Evolutionary conservation across 23 red algal species (phyloP).

Genomic region (Gracilaria caudata): DNA sequence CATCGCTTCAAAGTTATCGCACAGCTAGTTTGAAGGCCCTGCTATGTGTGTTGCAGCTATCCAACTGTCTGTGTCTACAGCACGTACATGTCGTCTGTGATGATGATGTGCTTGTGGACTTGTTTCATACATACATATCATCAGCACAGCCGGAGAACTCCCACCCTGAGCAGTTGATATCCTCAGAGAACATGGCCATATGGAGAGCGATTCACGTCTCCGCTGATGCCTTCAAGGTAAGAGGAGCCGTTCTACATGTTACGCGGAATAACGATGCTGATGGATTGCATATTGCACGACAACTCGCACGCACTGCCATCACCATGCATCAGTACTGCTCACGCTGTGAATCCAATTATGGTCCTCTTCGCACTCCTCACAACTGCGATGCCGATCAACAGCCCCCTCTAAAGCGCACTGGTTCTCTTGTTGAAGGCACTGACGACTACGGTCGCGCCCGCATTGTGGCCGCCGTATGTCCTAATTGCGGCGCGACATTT

Average conservation of each 20-base stretch:
- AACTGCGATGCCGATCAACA: conserved; percentile 13
- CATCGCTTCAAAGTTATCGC: conserved; percentile 9
- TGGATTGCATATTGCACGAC: not conserved
- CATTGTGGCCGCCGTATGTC: conserved; percentile 19
- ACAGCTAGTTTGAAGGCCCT: conserved; percentile 10
- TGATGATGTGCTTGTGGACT: conserved; percentile 12
- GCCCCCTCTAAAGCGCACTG: conserved; percentile 18
- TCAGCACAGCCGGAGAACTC: not conserved
- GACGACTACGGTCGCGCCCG: conserved; percentile 15
- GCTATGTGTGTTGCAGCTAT: not conserved
- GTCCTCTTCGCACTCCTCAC: conserved; percentile 14
- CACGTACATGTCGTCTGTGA: conserved; percentile 16
- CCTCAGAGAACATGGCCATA: conserved; percentile 24
- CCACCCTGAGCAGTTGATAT: not conserved
- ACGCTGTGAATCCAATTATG: conserved; percentile 19
- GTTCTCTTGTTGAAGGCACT: conserved; percentile 30
- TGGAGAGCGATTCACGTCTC: conserved; percentile 10
- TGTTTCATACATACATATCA: not conserved
- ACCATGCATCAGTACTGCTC: conserved; percentile 21
- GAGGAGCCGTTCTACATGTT: not conserved
- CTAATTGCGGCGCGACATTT: conserved; percentile 8
- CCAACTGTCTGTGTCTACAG: conserved; percentile 17
- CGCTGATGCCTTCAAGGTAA: not conserved
- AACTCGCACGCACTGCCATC: not conserved
- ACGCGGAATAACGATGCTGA: not conserved